Percentiles rank a stretch among this genome's conserved stretches.
Conservation (phyloP, 1,284 basidiomycete species). For the Naganishia sp. region DNA sequence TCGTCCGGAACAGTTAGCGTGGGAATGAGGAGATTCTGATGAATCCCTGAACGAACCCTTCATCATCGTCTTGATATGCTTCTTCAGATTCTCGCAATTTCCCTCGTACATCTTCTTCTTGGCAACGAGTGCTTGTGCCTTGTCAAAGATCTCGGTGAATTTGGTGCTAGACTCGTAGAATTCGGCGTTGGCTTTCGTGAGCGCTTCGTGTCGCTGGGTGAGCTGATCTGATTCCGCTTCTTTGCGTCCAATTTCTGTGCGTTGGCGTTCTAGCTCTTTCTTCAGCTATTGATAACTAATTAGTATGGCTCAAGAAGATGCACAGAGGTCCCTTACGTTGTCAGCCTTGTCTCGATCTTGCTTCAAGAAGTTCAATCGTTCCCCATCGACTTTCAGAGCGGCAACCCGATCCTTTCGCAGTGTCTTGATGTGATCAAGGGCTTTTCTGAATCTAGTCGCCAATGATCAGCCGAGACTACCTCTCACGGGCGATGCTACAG, state of each 20-base stretch:
- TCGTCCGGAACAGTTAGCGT: constrained; percentile 48
- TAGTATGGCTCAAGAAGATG: neutral
- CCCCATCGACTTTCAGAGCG: constrained; percentile 91
- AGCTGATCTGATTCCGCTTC: constrained; percentile 46
- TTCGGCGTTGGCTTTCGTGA: constrained; percentile 73
- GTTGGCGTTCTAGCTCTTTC: constrained; percentile 26
- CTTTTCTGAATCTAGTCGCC: constrained; percentile 84
- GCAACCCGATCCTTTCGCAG: constrained; percentile 85
- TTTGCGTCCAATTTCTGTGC: constrained; percentile 24
- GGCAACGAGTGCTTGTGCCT: constrained; percentile 68
- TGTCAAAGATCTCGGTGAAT: constrained; percentile 79
- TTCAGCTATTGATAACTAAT: constrained; percentile 8
- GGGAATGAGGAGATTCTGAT: too few species aligned
- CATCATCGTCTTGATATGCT: constrained; percentile 62
- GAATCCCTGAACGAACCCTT: constrained; percentile 58
- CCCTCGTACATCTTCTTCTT: constrained; percentile 67
- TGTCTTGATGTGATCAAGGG: constrained; percentile 86
- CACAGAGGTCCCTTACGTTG: constrained; percentile 51
- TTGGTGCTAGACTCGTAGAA: constrained; percentile 81
- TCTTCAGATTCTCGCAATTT: constrained; percentile 64
- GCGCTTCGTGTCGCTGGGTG: constrained; percentile 65
- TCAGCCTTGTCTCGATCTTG: constrained; percentile 85
- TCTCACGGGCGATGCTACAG: constrained; percentile 41
- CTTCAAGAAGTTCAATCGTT: constrained; percentile 75
- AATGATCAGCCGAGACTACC: too few species aligned